Conservation (phyloP, 306 rosid species). For the Rubus idaeus region DNA sequence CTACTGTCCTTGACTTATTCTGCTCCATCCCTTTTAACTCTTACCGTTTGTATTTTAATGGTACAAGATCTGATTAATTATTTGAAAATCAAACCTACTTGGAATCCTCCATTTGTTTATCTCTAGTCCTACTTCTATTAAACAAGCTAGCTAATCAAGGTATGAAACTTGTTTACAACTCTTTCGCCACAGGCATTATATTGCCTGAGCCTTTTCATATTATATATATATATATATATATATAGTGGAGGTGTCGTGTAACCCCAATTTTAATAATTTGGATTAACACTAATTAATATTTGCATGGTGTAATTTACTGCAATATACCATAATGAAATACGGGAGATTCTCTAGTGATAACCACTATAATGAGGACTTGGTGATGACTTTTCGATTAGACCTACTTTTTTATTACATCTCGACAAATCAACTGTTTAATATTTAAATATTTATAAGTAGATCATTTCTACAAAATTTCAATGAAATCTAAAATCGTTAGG, state of each 20-base stretch:
- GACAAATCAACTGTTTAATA: too few relatives aligned
- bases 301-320: not conserved
- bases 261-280: not conserved
- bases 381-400: too few relatives aligned
- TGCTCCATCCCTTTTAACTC: not conserved
- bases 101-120: constrained; percentile 1
- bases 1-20: constrained; percentile 15
- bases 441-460: too few relatives aligned
- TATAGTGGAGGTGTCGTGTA: not conserved
- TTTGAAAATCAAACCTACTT: not conserved
- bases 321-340: not conserved
- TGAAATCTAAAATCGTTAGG: too few relatives aligned
- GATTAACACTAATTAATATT: too few relatives aligned
- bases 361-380: too few relatives aligned
- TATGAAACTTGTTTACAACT: not conserved
- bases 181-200: not conserved
- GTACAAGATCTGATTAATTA: constrained; percentile 5
- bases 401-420: too few relatives aligned
- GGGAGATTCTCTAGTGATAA: too few relatives aligned
- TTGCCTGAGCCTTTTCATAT: not conserved
- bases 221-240: not conserved
- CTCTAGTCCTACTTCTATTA: not conserved
- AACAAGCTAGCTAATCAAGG: not conserved
- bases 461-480: too few relatives aligned
- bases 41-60: constrained; percentile 14